These are phyloP conservation scores for Neonectria ditissima DNA, from an alignment of 2,329 filamentous ascomycete genomes.

Conservation along the genomic window DNA sequence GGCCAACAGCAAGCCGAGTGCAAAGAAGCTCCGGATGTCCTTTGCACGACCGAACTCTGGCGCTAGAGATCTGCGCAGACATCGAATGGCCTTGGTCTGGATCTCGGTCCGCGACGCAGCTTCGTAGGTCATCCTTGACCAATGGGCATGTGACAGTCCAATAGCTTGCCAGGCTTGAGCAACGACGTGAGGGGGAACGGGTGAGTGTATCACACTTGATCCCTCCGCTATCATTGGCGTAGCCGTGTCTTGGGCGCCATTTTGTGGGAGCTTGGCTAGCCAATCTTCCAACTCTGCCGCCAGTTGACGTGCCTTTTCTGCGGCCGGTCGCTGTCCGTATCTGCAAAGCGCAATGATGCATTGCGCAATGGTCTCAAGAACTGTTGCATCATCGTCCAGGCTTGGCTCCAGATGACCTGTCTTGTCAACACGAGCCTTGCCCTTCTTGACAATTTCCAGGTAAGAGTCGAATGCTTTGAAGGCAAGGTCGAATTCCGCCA, in stretches of 20 bases:
- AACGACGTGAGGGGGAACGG: slow-evolving; percentile 70
- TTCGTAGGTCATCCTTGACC: slow-evolving; percentile 85
- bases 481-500: slow-evolving; percentile 92
- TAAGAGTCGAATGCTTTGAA: slow-evolving; percentile 94
- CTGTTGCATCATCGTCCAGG: slow-evolving; percentile 81
- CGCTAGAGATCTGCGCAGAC: slow-evolving; percentile 78
- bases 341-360: slow-evolving; percentile 85
- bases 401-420: slow-evolving; percentile 76
- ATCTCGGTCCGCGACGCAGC: slow-evolving; percentile 76
- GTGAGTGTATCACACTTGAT: slow-evolving; percentile 52
- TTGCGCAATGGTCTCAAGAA: slow-evolving; percentile 82
- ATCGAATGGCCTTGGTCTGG: slow-evolving; percentile 81
- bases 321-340: slow-evolving; percentile 80
- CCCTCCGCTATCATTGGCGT: slow-evolving; percentile 47
- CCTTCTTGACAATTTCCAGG: slow-evolving; percentile 85
- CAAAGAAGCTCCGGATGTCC: slow-evolving; percentile 83
- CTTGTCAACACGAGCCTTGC: slow-evolving; percentile 86
- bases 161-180: slow-evolving; percentile 85
- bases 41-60: slow-evolving; percentile 73
- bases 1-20: slow-evolving; percentile 85
- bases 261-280: slow-evolving; percentile 70
- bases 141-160: slow-evolving; percentile 86
- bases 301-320: slow-evolving; percentile 82
- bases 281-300: slow-evolving; percentile 79
- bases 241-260: slow-evolving; percentile 43